phyloP scores from a whole-genome alignment of 2,329 filamentous ascomycete species.

The Onygenales sp. region DNA sequence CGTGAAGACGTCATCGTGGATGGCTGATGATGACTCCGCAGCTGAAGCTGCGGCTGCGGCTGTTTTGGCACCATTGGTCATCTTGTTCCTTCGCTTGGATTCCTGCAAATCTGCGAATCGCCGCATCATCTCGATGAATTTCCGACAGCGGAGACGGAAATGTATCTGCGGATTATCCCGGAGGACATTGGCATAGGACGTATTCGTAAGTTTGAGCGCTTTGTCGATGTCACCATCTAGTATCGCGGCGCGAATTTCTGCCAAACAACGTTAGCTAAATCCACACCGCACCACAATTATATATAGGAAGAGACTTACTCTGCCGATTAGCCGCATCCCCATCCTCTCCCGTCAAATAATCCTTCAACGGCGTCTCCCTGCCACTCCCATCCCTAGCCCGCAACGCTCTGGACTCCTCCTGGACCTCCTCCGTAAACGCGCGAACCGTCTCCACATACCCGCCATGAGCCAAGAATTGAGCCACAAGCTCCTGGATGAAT shows the following conservation, averaged over 20 bases:
- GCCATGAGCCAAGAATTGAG: constrained; percentile 88
- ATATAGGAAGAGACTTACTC: constrained; percentile 43
- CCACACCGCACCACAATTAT: background rate
- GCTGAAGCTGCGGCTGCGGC: too few relatives aligned
- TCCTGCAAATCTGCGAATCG: constrained; percentile 45
- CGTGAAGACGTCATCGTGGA: constrained; percentile 37
- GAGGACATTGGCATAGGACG: constrained; percentile 72
- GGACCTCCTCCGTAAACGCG: constrained; percentile 76
- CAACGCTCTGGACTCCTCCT: constrained; percentile 61
- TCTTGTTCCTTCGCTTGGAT: constrained; percentile 39
- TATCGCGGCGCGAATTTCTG: constrained; percentile 78
- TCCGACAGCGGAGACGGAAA: constrained; percentile 79
- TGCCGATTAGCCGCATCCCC: constrained; percentile 79
- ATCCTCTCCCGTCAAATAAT: constrained; percentile 65
- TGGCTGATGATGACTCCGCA: constrained; percentile 15
- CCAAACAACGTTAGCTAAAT: background rate
- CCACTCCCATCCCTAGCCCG: constrained; percentile 37
- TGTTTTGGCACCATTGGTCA: too few relatives aligned
- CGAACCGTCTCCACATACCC: constrained; percentile 89
- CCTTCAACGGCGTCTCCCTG: constrained; percentile 41
- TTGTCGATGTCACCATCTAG: constrained; percentile 86
- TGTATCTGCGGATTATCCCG: constrained; percentile 72
- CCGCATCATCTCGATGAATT: constrained; percentile 91
- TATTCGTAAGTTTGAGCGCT: constrained; percentile 71
- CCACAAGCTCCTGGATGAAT: constrained; percentile 71